Evolutionary conservation across 352 stramenopile genomes (phyloP).

Genomic region (Phytopythium vexans): DNA sequence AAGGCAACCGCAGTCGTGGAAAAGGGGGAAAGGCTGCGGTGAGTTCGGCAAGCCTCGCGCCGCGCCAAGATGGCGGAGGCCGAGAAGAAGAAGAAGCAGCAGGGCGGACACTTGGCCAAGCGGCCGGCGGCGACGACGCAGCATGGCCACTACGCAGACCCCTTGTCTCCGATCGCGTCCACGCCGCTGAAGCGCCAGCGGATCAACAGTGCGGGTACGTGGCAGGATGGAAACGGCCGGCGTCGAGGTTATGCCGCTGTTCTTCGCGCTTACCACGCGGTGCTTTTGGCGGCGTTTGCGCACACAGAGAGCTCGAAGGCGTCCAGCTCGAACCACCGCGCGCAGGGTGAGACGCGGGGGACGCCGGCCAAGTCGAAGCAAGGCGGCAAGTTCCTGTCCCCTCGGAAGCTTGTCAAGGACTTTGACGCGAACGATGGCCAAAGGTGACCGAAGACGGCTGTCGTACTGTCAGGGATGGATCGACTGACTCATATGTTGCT

Average conservation of each 20-base stretch:
- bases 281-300: not conserved
- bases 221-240: not conserved
- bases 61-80: not conserved
- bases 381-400: slow-evolving; percentile 55
- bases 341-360: slow-evolving; percentile 3
- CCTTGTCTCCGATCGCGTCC: slow-evolving; percentile 77
- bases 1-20: no score
- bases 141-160: slow-evolving; percentile 72
- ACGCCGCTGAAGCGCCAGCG: slow-evolving; percentile 79
- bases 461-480: no score
- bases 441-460: no score
- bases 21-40: no score
- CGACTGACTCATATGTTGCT: slow-evolving; percentile 3
- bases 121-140: slow-evolving; percentile 3
- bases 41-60: no score
- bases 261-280: not conserved
- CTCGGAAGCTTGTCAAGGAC: slow-evolving; percentile 57
- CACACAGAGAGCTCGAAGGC: slow-evolving; percentile 44
- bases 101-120: slow-evolving; percentile 6
- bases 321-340: slow-evolving; percentile 35
- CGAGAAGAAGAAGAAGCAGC: slow-evolving; percentile 2
- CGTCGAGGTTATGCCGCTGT: not conserved
- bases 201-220: slow-evolving; percentile 36
- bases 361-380: slow-evolving; percentile 20
- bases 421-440: slow-evolving; percentile 29